These are phyloP conservation scores for Exophiala oligosperma DNA, from an alignment of 2,329 filamentous ascomycete species.

Conservation along the genomic window DNA sequence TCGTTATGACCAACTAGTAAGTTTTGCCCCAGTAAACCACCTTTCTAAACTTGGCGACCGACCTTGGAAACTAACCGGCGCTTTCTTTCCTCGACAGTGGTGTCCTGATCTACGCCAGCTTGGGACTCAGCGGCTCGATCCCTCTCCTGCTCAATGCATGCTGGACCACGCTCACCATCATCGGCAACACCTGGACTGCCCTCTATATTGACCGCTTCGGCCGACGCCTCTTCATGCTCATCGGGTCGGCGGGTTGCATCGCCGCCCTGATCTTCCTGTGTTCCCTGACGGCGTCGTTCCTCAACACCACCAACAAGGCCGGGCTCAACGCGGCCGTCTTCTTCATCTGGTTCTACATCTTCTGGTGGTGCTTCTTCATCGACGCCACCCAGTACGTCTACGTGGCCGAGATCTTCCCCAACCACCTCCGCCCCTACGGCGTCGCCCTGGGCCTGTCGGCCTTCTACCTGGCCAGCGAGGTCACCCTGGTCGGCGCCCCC, in stretches of 20 bases:
- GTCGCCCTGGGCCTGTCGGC: conserved; percentile 24
- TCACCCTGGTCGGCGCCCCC: conserved; percentile 28
- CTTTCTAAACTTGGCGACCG: no score
- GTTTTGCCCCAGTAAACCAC: no score
- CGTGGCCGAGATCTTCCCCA: conserved; percentile 26
- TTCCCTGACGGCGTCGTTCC: conserved; percentile 38
- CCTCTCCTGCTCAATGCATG: conserved; percentile 48
- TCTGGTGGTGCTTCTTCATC: conserved; percentile 46
- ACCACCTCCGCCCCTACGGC: conserved; percentile 23
- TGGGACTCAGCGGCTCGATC: conserved; percentile 40
- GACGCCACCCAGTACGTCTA: conserved; percentile 30
- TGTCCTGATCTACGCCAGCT: conserved; percentile 39
- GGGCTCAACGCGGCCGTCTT: conserved; percentile 41
- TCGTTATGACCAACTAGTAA: conserved; percentile 18
- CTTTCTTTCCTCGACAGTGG: conserved; percentile 39
- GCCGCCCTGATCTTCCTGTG: conserved; percentile 41
- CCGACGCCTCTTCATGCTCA: conserved; percentile 45
- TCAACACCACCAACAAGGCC: conserved; percentile 36
- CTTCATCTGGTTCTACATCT: conserved; percentile 43
- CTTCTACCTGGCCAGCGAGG: conserved; percentile 21
- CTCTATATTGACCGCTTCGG: conserved; percentile 42
- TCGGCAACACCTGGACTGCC: conserved; percentile 44
- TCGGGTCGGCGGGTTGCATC: conserved; percentile 41
- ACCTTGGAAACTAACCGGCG: conserved; percentile 29
- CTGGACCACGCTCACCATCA: conserved; percentile 45